Conservation (phyloP, 2,329 filamentous ascomycete species). For the Didymella pinodella region DNA sequence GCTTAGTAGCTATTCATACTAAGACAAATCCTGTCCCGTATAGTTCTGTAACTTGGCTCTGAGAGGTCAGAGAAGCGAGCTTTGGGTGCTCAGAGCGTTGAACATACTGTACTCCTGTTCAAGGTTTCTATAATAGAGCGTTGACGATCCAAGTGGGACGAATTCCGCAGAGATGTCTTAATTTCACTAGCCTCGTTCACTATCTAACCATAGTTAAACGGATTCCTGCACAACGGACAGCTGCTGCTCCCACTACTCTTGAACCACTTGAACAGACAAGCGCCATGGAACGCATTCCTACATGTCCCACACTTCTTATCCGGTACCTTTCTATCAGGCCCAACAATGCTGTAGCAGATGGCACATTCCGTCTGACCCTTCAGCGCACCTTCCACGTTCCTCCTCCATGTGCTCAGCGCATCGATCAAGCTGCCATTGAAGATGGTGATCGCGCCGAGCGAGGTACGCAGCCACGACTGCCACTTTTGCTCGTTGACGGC, state of each 20-base stretch:
- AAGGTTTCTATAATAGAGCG: no score
- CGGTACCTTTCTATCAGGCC: conserved; percentile 84
- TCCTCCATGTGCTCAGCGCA: conserved; percentile 82
- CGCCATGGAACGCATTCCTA: conserved; percentile 90
- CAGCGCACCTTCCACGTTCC: conserved; percentile 85
- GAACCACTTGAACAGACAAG: conserved; percentile 97
- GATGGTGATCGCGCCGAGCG: conserved; percentile 92
- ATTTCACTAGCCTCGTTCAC: no score
- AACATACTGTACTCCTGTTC: no score
- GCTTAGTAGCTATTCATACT: no score
- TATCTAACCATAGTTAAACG: conserved; percentile 69
- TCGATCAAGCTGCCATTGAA: conserved; percentile 90
- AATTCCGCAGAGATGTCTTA: no score
- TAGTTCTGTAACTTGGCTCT: no score
- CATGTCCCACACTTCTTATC: conserved; percentile 92
- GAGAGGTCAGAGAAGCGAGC: no score
- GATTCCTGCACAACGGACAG: conserved; percentile 91
- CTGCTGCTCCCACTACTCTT: conserved; percentile 89
- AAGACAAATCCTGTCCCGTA: no score
- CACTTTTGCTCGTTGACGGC: conserved; percentile 91
- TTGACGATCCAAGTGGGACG: no score
- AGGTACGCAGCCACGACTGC: conserved; percentile 87
- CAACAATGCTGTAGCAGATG: conserved; percentile 96
- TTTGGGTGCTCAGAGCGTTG: no score
- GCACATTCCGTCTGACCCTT: conserved; percentile 95